Base-by-base conservation (phyloP, 495 filamentous ascomycete genomes). In the Aspergillus affinis region DNA sequence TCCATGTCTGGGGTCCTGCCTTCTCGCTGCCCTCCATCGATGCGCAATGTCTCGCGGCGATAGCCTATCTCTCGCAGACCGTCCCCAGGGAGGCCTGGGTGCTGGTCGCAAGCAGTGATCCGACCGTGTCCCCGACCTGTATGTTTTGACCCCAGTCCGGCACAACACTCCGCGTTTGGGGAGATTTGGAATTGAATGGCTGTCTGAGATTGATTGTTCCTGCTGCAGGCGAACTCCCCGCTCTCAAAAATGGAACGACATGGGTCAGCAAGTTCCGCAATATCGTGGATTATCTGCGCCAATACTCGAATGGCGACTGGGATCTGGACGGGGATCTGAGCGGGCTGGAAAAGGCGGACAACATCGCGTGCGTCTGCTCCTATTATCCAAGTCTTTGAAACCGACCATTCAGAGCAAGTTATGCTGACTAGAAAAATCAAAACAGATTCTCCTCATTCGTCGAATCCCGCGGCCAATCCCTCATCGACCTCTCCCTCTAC, bases 1-100 rank as follows among this genome's bases (percentile, higher is more conserved):
- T 98, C 45, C 90, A 96, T 71, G 83, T 97, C 62, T 97, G 91
- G 90, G 93, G 94, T 46, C 90, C 92, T 32, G 92, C 88, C 41
- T 95, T 95, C 72, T 81, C 80, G 27, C 83, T 97, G 45, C 89
- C 93, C 10, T 97, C 93, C 54, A 88, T 97, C 60, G 93, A 97
- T 59, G 81, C 94, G 53, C 90, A 95, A 81, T 97, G 89, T 63
- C 82, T 93, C 48, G 88, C 90, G 15, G 78, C 87, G 45, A 86
- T 93, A 57, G 82, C 90, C 44, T 93, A 89, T 67, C 78, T 92
- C 36, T 79, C 82, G 12, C 72, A 84, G 57, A 75, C 78, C 51
- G 69, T 89, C 10, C 82, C 82, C 26, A 71, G 73, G 61, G 78
- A 82, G 48, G 72, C 82, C 58, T 98, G 92, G 91, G 78, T 80